A percentile compares a stretch with the other conserved stretches of the same genome.
These are phyloP conservation scores for Stygiomarasmius scandens DNA, from an alignment of 1,284 basidiomycete species.

Conservation along the genomic window DNA sequence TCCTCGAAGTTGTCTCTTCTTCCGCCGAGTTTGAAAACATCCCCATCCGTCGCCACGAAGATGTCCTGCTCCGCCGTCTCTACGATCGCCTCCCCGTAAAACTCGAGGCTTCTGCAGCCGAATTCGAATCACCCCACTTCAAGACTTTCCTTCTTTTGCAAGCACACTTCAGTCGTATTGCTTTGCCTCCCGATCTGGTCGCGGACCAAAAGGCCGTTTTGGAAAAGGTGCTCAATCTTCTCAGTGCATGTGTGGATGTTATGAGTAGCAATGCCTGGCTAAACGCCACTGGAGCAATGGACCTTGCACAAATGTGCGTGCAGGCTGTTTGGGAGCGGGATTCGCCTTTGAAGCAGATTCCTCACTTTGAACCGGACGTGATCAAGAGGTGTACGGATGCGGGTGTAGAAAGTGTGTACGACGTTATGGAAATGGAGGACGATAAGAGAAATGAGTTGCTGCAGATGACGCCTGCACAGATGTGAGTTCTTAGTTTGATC, in stretches of 20 bases:
- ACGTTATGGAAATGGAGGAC: slow-evolving; percentile 97
- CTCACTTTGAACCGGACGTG: slow-evolving; percentile 90
- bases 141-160: slow-evolving; percentile 97
- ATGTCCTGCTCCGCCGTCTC: slow-evolving; percentile 78
- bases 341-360: slow-evolving; percentile 92
- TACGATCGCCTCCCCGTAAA: slow-evolving; percentile 99
- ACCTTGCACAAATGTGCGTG: slow-evolving; percentile 98
- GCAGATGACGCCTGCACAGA: slow-evolving; percentile 85
- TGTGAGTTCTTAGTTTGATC: slow-evolving; percentile 53
- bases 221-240: slow-evolving; percentile 86
- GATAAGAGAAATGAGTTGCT: slow-evolving; percentile 81
- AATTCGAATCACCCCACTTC: slow-evolving; percentile 95
- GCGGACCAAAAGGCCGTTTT: slow-evolving; percentile 89
- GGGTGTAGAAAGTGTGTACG: slow-evolving; percentile 86
- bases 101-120: slow-evolving; percentile 62
- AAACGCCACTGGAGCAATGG: slow-evolving; percentile 96
- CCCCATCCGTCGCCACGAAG: slow-evolving; percentile 93
- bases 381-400: slow-evolving; percentile 85
- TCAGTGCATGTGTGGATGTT: slow-evolving; percentile 95
- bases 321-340: slow-evolving; percentile 98
- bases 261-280: slow-evolving; percentile 97
- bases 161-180: slow-evolving; percentile 93
- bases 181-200: slow-evolving; percentile 90
- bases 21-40: slow-evolving; percentile 96
- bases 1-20: slow-evolving; percentile 94